Base-by-base conservation (phyloP, 1,139 yeast genomes). In the Blastobotrys proliferans region DNA sequence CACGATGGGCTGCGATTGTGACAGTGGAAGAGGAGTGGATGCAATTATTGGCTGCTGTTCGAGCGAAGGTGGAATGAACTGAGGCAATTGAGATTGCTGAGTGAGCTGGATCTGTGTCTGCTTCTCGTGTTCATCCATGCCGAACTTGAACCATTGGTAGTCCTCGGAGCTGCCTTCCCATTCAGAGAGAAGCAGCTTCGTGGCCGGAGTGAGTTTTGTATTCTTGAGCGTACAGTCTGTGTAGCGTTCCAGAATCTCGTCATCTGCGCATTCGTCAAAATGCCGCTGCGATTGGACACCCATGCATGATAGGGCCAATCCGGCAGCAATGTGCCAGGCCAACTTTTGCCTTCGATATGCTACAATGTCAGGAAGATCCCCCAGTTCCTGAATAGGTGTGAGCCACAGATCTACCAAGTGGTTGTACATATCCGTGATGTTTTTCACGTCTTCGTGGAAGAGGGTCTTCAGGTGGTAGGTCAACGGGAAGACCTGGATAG, bases 401-500 rank as follows among this genome's bases (percentile, higher is more conserved):
- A 45, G 43, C 54, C 56, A 55, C 13, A 53, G 26, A 10, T 43
- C 42, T 13, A 33, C 20, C 38, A 53, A 30, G 29, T 51, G 45
- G 8, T 45, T 29, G 32, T 47, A 29, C n/a, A 53, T 45, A 18
- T 39, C 48, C 6, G 40, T n/a, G 6, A 47, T 29, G 13, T 16
- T 33, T 6, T 18, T n/a, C 13, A 22, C 26, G 16, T 33, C 16
- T 33, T 19, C 6, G 10, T 26, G 36, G n/a, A 33, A 20, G 17
- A 33, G 9, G 2, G 45, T 43, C 6, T 35, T 46, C n/a, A 47
- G 31, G 2, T 44, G 46, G 5, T 39, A 19, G 16, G 44, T 32
- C 21, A 57, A 30, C 2, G 52, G 33, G 3, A 38, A 25, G 9
- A 60, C 46, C 1, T 43, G 40, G 4, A 73, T 53, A 0, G 55